Evolutionary conservation across 1,284 basidiomycete species (phyloP).

Genomic region (Microbotryum silenes-acaulis): DNA sequence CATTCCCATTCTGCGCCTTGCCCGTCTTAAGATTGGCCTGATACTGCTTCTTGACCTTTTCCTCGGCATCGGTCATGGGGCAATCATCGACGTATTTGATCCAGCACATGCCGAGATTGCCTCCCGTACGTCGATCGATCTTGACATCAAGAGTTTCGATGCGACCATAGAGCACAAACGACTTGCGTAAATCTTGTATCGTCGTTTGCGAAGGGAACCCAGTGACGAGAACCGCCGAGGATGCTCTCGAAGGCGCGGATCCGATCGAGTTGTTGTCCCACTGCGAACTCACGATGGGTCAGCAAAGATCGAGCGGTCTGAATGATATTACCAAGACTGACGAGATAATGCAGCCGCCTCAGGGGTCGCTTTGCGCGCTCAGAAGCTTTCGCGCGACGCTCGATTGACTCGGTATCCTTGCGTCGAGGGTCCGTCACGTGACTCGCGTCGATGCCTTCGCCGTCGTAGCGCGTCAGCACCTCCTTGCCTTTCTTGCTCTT

Average conservation of each 20-base stretch:
- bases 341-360: not conserved
- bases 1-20: slow-evolving; percentile 38
- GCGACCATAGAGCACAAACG: slow-evolving; percentile 61
- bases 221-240: slow-evolving; percentile 59
- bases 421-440: slow-evolving; percentile 11
- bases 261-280: slow-evolving; percentile 69
- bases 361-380: not conserved
- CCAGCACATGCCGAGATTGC: slow-evolving; percentile 71
- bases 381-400: not conserved
- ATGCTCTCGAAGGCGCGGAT: slow-evolving; percentile 60
- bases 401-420: not conserved
- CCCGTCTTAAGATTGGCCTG: slow-evolving; percentile 24
- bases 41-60: slow-evolving; percentile 15
- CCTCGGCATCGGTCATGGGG: slow-evolving; percentile 23
- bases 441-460: slow-evolving; percentile 14
- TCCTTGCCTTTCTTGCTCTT: slow-evolving; percentile 42
- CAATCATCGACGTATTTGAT: slow-evolving; percentile 54
- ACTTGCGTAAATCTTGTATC: slow-evolving; percentile 56
- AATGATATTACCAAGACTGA: not conserved
- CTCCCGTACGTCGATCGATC: slow-evolving; percentile 69
- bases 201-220: slow-evolving; percentile 66
- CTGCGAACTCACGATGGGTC: slow-evolving; percentile 42
- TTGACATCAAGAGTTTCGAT: slow-evolving; percentile 69
- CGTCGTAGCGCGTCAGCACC: slow-evolving; percentile 31
- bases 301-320: not conserved